Base-by-base conservation (phyloP, 2,329 filamentous ascomycete species). In the Hymenoscyphus linearis region DNA sequence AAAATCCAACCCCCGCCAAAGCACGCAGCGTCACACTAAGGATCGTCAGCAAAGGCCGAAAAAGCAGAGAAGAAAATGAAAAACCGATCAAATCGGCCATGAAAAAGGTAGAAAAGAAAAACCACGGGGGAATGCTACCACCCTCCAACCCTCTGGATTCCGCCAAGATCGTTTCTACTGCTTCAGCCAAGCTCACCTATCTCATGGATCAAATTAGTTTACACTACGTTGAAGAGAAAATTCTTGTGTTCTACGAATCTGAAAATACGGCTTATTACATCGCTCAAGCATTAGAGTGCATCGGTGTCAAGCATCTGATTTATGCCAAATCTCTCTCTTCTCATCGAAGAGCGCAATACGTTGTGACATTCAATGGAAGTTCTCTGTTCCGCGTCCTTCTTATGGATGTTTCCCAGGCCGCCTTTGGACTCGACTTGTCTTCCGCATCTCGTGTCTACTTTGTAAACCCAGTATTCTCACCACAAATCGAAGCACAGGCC, bases 351-450 rank as follows among this genome's bases (percentile, higher is more conserved):
- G 85, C 88, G 0, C 83, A 88, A 69, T 96, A 96, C 69, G 83
- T 97, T 0, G 83, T 86, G 0, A 83, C 86, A 0, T 97, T 97
- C 75, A 91, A 93, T 64, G 66, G 64, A 65, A 63, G 64, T 6
- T 54, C 65, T 2, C 53, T 44, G 0, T 71, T 72, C 52, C 63
- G 90, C 5, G 91, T 97, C 0, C 77, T 97, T 2, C 80, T 97
- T 1, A 96, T 97, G 88, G 92, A 96, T 70, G 83, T 97, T n/a
- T 85, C 85, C 1, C 91, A 95, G 71, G 93, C 93, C 34, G 91
- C 93, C 0, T 91, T 93, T 64, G 93, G 93, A 0, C 80, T 98
- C 0, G 93, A 97, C 71, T 86, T 97, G 73, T 87, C 86, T 57
- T 86, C 85, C 12, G 93, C 93, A 1, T 95, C 89, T 4, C 80